Evolutionary conservation across 2,329 filamentous ascomycete species (phyloP), one percentile per base, ranked within the genome.

Genomic region (Emericellopsis cladophorae): DNA sequence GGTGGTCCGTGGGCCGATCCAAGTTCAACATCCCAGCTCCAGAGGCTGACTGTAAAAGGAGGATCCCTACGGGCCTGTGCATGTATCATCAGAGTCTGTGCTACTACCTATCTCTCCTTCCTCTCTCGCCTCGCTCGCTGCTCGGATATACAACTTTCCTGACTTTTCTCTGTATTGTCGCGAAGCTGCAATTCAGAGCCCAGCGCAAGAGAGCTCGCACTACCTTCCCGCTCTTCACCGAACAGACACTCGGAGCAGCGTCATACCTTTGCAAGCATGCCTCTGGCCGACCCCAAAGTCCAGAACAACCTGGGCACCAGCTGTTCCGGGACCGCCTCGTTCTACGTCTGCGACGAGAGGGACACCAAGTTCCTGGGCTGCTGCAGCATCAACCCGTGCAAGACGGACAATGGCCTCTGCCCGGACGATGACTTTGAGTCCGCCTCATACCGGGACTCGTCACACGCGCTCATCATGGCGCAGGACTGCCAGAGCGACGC

Each of bases 281-380:
- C 24, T 18, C 26, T 26, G 24, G 24, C 24, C 16, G 24, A 37
- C 16, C 22, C 11, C 22, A 37, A 43, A 22, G 41, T 39, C 14
- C 37, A 36, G 15, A 14, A 42, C 11, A 39, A 40, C 2, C 33
- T 61, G 2, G 59, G 52, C 12, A 45, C 61, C 0, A 43, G 42
- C 5, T 66, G 64, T 34, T 55, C 55, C 0, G 42, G 39, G 2
- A 52, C 51, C 4, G 56, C 58, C 21, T 31, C 42, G 6, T 64
- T 65, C 31, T 65, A 65, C 51, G 49, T 63, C 42, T 65, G 63
- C 46, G 35, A 44, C 4, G 48, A 51, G 2, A 54, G 53, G 26
- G 45, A 44, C 4, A 46, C 47, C 4, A 55, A 56, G 24, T 67
- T 66, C 46, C 41, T 67, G 33, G 65, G 64, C 11, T 67, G 64